Percentiles rank a stretch among this genome's conserved stretches.
Conservation (phyloP, 2,329 filamentous ascomycete genomes). For the Fusarium caatingaense region DNA sequence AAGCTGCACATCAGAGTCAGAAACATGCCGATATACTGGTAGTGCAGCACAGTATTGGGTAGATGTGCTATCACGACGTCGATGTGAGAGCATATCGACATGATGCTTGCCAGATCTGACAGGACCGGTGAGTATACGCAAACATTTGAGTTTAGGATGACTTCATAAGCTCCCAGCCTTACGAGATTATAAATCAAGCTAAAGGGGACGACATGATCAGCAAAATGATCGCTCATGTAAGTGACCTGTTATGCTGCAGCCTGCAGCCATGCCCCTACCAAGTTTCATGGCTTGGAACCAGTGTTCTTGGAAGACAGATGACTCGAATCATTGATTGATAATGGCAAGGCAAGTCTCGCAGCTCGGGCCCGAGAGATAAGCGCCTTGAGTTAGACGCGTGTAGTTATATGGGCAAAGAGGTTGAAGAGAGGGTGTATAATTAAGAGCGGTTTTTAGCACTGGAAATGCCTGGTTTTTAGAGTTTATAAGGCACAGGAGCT, state of each 20-base stretch:
- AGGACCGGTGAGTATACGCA: constrained; percentile 15
- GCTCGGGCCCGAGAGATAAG: constrained; percentile 5
- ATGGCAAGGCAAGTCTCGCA: not conserved
- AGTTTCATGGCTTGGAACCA: constrained; percentile 3
- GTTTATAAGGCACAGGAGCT: constrained; percentile 1
- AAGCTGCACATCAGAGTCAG: constrained; percentile 22
- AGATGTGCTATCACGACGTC: not conserved
- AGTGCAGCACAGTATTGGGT: not conserved
- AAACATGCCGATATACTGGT: constrained; percentile 5
- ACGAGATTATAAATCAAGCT: constrained; percentile 1
- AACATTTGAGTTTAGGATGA: constrained; percentile 27
- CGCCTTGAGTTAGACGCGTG: not conserved
- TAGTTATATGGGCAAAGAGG: not conserved
- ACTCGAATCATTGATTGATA: constrained; percentile 5
- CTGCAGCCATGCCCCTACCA: not conserved
- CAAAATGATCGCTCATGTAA: not conserved
- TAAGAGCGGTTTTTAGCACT: constrained; percentile 3
- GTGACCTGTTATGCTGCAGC: not conserved
- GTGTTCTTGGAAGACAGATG: constrained; percentile 14
- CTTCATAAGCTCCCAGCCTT: constrained; percentile 18
- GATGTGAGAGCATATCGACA: not conserved
- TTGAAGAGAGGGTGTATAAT: not conserved
- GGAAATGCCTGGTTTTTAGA: constrained; percentile 6
- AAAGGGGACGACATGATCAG: not conserved
- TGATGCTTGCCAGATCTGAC: constrained; percentile 2